Conservation (phyloP, 352 stramenopile species). For the Globisporangium radiosum region DNA sequence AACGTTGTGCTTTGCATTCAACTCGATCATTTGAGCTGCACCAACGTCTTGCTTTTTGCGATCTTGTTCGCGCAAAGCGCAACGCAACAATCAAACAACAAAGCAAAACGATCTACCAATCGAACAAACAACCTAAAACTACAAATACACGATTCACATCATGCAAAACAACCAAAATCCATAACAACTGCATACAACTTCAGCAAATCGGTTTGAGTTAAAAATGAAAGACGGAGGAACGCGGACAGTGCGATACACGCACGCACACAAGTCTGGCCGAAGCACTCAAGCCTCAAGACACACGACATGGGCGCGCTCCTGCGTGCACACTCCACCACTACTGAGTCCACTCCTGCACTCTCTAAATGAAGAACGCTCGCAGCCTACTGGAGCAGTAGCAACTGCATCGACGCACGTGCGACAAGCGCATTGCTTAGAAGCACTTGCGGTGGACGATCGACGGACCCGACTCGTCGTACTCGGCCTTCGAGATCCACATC, state of each 20-base stretch:
- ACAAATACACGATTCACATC: not conserved
- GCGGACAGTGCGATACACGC: not conserved
- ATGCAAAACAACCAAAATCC: not conserved
- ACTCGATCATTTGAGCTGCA: too few species aligned
- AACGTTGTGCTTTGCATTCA: too few species aligned
- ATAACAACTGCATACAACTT: not conserved
- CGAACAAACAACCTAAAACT: too few species aligned
- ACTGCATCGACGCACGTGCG: not conserved
- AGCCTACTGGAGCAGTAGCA: not conserved
- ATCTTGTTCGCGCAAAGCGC: too few species aligned
- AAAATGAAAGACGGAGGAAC: constrained; percentile 4
- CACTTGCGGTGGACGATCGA: constrained; percentile 98
- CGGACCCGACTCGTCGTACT: constrained; percentile 97
- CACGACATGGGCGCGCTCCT: too few species aligned
- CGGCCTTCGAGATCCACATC: constrained; percentile 99
- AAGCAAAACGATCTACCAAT: too few species aligned
- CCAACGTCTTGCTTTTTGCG: too few species aligned
- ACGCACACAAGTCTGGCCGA: constrained; percentile 15
- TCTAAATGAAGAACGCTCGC: too few species aligned
- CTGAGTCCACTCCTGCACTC: too few species aligned
- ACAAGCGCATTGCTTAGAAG: constrained; percentile 18
- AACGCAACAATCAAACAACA: too few species aligned
- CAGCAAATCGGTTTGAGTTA: constrained; percentile 4
- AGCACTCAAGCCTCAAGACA: constrained; percentile 51
- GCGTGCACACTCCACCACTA: too few species aligned